A percentile compares a stretch with the other conserved stretches of the same genome.
These are phyloP conservation scores for Aspergillus hortae DNA, from an alignment of 2,329 filamentous ascomycete genomes.

Conservation along the genomic window DNA sequence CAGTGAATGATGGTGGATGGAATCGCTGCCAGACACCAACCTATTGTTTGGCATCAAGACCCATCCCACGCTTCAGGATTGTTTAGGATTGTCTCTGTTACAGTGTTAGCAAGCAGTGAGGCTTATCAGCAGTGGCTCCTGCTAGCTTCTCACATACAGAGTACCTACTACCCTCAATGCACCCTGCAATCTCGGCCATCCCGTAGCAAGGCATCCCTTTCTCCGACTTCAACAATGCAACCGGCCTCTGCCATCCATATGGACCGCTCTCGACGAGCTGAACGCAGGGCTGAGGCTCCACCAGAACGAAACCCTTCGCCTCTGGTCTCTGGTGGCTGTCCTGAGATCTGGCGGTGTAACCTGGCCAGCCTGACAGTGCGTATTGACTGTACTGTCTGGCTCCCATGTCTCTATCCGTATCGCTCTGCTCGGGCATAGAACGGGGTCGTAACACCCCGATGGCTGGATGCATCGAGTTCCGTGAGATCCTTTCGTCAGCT, in stretches of 20 bases:
- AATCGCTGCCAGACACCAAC: neutral
- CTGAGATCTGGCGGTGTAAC: conserved; percentile 24
- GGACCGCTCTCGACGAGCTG: conserved; percentile 1
- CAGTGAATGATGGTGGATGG: too few species aligned
- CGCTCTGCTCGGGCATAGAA: neutral
- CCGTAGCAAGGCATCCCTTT: neutral
- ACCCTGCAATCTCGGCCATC: neutral
- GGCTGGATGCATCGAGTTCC: neutral
- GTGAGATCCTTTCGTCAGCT: neutral
- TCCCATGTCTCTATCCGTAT: neutral
- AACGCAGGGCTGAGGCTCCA: conserved; percentile 11
- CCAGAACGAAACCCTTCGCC: conserved; percentile 5
- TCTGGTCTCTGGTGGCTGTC: conserved; percentile 12
- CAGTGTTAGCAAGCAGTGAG: too few species aligned
- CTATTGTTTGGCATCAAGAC: too few species aligned
- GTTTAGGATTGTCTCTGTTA: too few species aligned
- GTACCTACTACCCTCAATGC: too few species aligned
- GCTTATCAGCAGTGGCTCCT: too few species aligned
- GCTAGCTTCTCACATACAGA: too few species aligned
- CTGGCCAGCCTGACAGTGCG: conserved; percentile 2
- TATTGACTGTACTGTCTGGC: neutral
- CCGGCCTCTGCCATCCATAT: conserved; percentile 1
- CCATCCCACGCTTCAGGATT: too few species aligned
- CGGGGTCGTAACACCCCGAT: neutral
- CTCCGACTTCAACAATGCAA: neutral